Evolutionary conservation across 345 rosid genomes (phyloP).

Genomic region (sweet orange (Citrus sinensis)): DVS_A1.0 CM039169.1:26514001-26514500

Average conservation of each 20-base stretch:
- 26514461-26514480: background rate
- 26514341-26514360: background rate
- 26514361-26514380: background rate
- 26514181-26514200: conserved; percentile 69
- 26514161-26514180: conserved; percentile 78
- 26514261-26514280: background rate
- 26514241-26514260: background rate
- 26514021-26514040: background rate
- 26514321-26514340: background rate
- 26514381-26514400: background rate
- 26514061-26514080: conserved; percentile 19
- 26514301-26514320: background rate
- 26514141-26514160: conserved; percentile 73
- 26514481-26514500: background rate
- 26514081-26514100: conserved; percentile 55
- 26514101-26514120: conserved; percentile 74
- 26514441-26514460: background rate
- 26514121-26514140: conserved; percentile 78
- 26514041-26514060: no score
- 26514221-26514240: background rate
- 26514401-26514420: background rate
- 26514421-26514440: background rate
- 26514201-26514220: background rate
- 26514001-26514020: background rate
- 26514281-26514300: background rate